A percentile compares a stretch with the other conserved stretches of the same genome.
Evolutionary conservation across 257 asterid genomes (phyloP).

Genomic region (Solanum infundibuliforme): DNA sequence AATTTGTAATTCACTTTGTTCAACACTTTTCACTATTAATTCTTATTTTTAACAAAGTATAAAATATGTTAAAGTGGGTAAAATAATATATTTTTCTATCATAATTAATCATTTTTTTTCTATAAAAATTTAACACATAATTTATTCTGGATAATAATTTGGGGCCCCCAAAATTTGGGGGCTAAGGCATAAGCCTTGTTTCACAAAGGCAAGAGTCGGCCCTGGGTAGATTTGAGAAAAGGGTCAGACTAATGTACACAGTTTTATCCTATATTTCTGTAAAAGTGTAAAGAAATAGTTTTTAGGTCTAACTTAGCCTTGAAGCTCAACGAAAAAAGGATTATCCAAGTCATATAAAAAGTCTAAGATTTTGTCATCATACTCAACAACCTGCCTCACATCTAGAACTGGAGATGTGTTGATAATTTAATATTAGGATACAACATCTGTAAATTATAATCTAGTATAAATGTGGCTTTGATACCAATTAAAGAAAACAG

Average conservation of each 20-base stretch:
- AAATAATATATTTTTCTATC: too few species aligned
- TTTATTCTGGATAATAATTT: too few species aligned
- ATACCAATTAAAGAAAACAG: neutral
- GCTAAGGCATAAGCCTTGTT: too few species aligned
- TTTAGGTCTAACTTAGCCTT: too few species aligned
- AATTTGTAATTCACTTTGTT: too few species aligned
- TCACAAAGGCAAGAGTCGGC: too few species aligned
- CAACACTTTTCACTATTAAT: too few species aligned
- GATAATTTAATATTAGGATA: neutral
- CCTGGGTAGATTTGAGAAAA: neutral
- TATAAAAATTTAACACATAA: too few species aligned
- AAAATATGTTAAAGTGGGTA: too few species aligned
- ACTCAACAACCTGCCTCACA: neutral
- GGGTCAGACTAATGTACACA: neutral
- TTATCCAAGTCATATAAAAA: neutral
- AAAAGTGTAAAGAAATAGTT: neutral
- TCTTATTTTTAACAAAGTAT: too few species aligned
- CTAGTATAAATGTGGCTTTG: neutral
- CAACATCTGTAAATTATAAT: neutral
- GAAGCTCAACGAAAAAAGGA: rapidly evolving
- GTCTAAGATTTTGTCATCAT: neutral
- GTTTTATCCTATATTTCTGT: neutral
- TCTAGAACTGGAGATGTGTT: rapidly evolving
- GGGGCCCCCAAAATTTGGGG: too few species aligned
- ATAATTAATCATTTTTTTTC: too few species aligned